Evolutionary conservation across 495 filamentous ascomycete species (phyloP), one percentile per base, ranked within the genome.

Genomic region (Talaromyces liani): DNA sequence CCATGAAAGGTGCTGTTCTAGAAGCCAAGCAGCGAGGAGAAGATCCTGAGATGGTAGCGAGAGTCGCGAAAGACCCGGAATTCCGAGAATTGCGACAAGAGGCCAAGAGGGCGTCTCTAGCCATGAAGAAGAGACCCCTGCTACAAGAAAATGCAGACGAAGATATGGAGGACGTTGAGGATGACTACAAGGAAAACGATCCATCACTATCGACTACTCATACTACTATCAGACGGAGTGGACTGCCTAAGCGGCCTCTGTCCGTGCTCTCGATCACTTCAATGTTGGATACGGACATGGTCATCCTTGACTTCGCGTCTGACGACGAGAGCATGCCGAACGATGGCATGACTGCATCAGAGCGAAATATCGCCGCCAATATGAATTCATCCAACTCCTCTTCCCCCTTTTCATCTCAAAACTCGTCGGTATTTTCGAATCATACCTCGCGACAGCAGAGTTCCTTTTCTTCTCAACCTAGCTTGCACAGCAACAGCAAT

Each of bases 21-120:
- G 82, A 87, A 70, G 87, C 88, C 20, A 85, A 82, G 67, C 70
- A 72, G 47, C 73, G 87, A 65, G 87, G 87, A 14, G 87, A 88
- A 64, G 84, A 85, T 25, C 65, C 71, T 8, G 70, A 66, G 4
- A 69, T 75, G 14, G 66, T 58, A 0, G 55, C 71, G 39, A 29
- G 16, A 39, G 6, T 39, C 34, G 65, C 62, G 36, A 63, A 65
- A 27, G 47, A 27, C 36, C 25, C 54, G 18, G 47, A 64, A 61
- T 31, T 10, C 25, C 10, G 29, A 49, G 63, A 9, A 65, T 22
- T 20, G 8, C 29, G 47, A n/a, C 31, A 54, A 10, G 62, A 56
- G 41, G 41, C 64, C 16, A 55, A 33, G 7, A 45, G 12, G 9
- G 22, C 60, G 47, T 59, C 27, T 18, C 27, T 68, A 29, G 54